These are phyloP conservation scores for Cicer judaicum DNA, from an alignment of 306 rosid genomes.

Conservation along the genomic window DNA sequence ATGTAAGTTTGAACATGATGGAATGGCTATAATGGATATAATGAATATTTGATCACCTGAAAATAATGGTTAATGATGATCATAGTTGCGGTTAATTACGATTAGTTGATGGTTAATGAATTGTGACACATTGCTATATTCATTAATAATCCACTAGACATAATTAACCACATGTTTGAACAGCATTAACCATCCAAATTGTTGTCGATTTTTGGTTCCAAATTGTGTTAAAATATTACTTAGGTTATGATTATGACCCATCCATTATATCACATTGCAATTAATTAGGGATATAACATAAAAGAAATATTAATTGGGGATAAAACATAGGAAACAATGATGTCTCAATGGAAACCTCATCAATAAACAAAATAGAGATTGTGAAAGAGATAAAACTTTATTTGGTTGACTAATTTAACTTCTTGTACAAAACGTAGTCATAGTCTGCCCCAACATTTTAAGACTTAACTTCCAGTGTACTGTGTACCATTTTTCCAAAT, in stretches of 20 bases:
- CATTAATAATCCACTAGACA: too few relatives aligned
- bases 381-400: background rate
- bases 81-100: too few relatives aligned
- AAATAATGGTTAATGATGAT: too few relatives aligned
- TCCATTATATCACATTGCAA: background rate
- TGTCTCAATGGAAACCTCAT: background rate
- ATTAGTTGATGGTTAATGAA: too few relatives aligned
- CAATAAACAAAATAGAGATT: background rate
- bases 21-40: too few relatives aligned
- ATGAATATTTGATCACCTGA: too few relatives aligned
- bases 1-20: too few relatives aligned
- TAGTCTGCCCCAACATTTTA: conserved; percentile 1
- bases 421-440: conserved; percentile 2
- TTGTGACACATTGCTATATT: too few relatives aligned
- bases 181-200: too few relatives aligned
- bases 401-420: conserved; percentile 6
- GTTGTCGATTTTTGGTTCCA: too few relatives aligned
- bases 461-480: conserved; percentile 7
- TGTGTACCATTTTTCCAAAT: conserved; percentile 3
- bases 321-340: conserved; percentile 8
- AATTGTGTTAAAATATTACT: too few relatives aligned
- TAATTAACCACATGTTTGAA: too few relatives aligned
- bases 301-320: background rate
- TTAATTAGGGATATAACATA: background rate
- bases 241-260: background rate